A percentile compares a stretch with the other conserved stretches of the same genome.
Evolutionary conservation across 441 rosid species (phyloP).

Genomic region (Erysimum cheiri): DNA sequence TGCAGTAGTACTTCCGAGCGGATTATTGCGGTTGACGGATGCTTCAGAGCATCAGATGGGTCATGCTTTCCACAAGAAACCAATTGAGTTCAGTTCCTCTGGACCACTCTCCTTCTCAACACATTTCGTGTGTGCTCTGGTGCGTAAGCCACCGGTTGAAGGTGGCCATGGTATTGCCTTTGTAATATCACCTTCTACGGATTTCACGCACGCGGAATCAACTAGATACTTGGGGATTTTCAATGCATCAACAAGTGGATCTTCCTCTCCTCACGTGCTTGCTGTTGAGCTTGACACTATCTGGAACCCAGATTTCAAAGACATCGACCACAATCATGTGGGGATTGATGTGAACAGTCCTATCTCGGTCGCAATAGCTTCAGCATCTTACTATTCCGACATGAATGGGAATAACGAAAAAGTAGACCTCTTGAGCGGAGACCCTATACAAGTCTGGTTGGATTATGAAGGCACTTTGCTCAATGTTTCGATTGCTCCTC

Average conservation of each 20-base stretch:
- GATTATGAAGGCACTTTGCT: slow-evolving; percentile 53
- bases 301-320: slow-evolving; percentile 41
- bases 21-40: slow-evolving; percentile 55
- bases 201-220: slow-evolving; percentile 46
- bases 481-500: slow-evolving; percentile 61
- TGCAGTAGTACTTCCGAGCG: slow-evolving; percentile 50
- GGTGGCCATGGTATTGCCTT: slow-evolving; percentile 74
- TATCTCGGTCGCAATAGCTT: slow-evolving; percentile 45
- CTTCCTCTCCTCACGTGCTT: slow-evolving; percentile 46
- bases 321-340: slow-evolving; percentile 52
- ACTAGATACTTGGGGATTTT: slow-evolving; percentile 58
- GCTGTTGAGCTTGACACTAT: slow-evolving; percentile 70
- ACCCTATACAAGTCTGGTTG: slow-evolving; percentile 61
- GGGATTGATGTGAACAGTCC: slow-evolving; percentile 64
- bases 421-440: slow-evolving; percentile 48
- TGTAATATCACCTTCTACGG: slow-evolving; percentile 52
- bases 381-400: slow-evolving; percentile 51
- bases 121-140: slow-evolving; percentile 57
- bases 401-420: slow-evolving; percentile 35
- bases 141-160: slow-evolving; percentile 37
- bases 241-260: slow-evolving; percentile 46
- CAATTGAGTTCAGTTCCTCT: slow-evolving; percentile 43
- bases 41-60: slow-evolving; percentile 44
- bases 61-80: slow-evolving; percentile 55
- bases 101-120: slow-evolving; percentile 59